Evolutionary conservation across 768 basidiomycete species (phyloP), one percentile per base, ranked within the genome.

Genomic region (Leccinum subtestaceum): DNA sequence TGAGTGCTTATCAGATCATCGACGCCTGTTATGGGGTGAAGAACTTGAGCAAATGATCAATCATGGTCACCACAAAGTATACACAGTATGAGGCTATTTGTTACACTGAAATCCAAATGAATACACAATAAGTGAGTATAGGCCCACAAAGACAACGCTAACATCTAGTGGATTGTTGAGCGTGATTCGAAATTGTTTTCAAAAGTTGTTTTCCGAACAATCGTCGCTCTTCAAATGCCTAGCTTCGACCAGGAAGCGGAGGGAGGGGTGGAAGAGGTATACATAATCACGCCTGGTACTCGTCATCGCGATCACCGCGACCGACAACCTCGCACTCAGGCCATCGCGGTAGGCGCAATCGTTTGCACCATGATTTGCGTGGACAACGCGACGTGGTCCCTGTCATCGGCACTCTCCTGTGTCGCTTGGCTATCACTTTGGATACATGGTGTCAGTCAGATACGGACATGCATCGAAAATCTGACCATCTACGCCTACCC

Each of bases 381-480:
- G 38, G 38, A 40, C 17, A 40, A n/a, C 38, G 38, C 38, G 17
- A 40, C 38, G 38, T 8, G 7, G 17, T n/a, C 38, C 38, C 38
- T 17, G 38, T n/a, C 38, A 40, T 40, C 17, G 15, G 17, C 38
- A 3, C 38, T 40, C 8, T 40, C 38, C 38, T n/a, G 38, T n/a
- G 38, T 40, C 17, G 38, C 17, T 40, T 40, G 38, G 17, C 38
- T 40, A 17, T n/a, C 17, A 40, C 38, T 40, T 40, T 40, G 38
- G 8, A 40, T 17, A 40, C 17, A n/a, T 40, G 17, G 38, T 7
- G 17, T 40, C 38, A 40, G 38, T 40, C 17, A 40, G 17, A 17
- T 40, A 40, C 17, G 38, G 6, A 3, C 96, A 10, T 5, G 5
- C n/a, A 43, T 23, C 31, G 25, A 32, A 47, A 45, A 1, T 4